Evolutionary conservation across 2,329 filamentous ascomycete genomes (phyloP), one percentile per base, ranked within the genome.

Genomic region (Alternaria incomplexa): DNA sequence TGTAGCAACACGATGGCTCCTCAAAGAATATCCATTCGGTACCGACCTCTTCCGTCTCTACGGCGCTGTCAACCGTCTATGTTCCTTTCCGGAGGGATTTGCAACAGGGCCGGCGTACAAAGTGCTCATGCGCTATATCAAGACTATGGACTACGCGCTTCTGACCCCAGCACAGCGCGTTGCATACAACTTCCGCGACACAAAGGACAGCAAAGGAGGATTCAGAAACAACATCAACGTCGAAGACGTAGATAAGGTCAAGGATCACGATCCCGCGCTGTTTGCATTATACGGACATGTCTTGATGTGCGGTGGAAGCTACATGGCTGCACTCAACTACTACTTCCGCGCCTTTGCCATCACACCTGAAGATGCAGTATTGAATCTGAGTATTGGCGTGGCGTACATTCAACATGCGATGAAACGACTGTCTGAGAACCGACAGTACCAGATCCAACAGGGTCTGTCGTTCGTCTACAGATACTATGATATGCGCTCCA

Each of bases 211-310:
- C 79, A 76, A 81, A 44, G 79, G 81, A 26, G 78, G 80, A 58
- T 79, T 78, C 65, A 73, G 78, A 40, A 65, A 78, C 62, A 71
- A 68, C 23, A 73, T 83, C 5, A 77, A 79, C 23, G 70, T 80
- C 9, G 75, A 81, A 4, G 80, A 79, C 47, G 70, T 77, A 6
- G 77, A 81, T 51, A 73, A 79, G 12, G 80, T 81, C 20, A 80
- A 82, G 56, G 73, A 70, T 43, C 77, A 80, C 57, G 94, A 98
- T 76, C 87, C 93, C 8, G 91, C 90, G 25, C 85, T 98, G 10
- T 86, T 99, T 12, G 91, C 94, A 77, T 86, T 97, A 1, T 98
- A 97, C 75, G 96, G 92, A 0, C 92, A 98, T 75, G 93, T 97
- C 63, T 85, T 97, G 6, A 93, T 93, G 72, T 90, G 90, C 0